phyloP scores from a whole-genome alignment of 2,329 filamentous ascomycete genomes.

The Aaosphaeria pasadenensis region DNA sequence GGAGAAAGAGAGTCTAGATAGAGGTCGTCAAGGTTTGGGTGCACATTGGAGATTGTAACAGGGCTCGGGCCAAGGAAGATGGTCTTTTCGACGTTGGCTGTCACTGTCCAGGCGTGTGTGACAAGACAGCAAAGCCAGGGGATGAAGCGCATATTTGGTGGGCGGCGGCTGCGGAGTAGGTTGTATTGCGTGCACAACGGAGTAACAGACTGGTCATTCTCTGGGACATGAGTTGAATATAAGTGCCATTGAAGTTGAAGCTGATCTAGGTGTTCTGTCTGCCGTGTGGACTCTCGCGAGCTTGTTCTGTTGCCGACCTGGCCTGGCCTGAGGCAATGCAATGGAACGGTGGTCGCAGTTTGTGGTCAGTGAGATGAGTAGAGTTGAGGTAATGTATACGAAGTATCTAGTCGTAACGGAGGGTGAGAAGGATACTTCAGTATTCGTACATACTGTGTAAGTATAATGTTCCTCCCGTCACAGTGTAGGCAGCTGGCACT shows the following conservation, averaged over 20 bases:
- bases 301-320: no score
- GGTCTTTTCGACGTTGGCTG: slow-evolving; percentile 84
- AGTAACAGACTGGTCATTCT: slow-evolving; percentile 1
- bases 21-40: slow-evolving; percentile 58
- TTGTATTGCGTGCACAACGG: slow-evolving; percentile 5
- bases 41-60: slow-evolving; percentile 54
- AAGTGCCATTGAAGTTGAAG: not conserved
- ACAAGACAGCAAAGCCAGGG: slow-evolving; percentile 27
- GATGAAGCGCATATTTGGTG: slow-evolving; percentile 32
- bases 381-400: no score
- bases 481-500: no score
- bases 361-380: no score
- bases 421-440: no score
- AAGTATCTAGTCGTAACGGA: no score
- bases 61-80: slow-evolving; percentile 75
- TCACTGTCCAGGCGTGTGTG: slow-evolving; percentile 32
- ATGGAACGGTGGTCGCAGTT: no score
- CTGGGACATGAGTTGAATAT: not conserved
- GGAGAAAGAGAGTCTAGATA: slow-evolving; percentile 65
- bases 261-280: not conserved
- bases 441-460: no score
- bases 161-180: slow-evolving; percentile 14
- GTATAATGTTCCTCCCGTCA: no score
- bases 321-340: no score
- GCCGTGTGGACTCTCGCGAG: not conserved